These are phyloP conservation scores for Ganoderma lingzhi DNA, from an alignment of 1,284 basidiomycete genomes.

Conservation along the genomic window DNA sequence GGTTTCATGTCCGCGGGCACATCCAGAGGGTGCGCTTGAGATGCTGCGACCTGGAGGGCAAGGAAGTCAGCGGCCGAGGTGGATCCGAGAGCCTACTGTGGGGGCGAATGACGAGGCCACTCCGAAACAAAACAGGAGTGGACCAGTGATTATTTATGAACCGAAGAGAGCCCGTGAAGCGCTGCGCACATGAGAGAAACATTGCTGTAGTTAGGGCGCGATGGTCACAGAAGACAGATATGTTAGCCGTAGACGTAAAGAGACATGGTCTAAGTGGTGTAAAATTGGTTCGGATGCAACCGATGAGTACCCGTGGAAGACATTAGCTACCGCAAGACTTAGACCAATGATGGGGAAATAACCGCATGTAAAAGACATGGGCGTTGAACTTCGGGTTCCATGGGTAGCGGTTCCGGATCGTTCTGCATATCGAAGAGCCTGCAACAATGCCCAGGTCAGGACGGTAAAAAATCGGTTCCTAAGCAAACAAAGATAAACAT, in stretches of 20 bases:
- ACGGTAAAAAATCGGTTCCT: constrained; percentile 24
- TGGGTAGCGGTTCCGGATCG: constrained; percentile 19
- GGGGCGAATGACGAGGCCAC: neutral
- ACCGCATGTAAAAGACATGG: constrained; percentile 11
- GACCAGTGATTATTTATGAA: constrained; percentile 6
- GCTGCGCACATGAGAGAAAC: constrained; percentile 22
- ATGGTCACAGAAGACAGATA: neutral
- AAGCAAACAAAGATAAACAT: constrained; percentile 10
- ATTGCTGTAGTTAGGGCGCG: neutral
- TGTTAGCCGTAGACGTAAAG: neutral
- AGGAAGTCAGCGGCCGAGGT: constrained; percentile 19
- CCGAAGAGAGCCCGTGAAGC: constrained; percentile 27
- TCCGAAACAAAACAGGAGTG: neutral
- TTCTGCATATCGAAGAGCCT: neutral
- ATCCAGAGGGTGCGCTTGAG: neutral
- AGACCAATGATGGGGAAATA: constrained; percentile 14
- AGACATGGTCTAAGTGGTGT: constrained; percentile 22
- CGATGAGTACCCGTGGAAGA: constrained; percentile 25
- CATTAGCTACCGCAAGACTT: constrained; percentile 1
- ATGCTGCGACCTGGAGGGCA: constrained; percentile 2
- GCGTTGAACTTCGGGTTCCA: constrained; percentile 16
- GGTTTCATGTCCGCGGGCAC: neutral
- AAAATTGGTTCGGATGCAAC: constrained; percentile 9
- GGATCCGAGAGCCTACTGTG: constrained; percentile 19
- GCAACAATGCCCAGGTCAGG: neutral